Conservation (phyloP, 345 rosid species). For the Moringa oleifera region DNA sequence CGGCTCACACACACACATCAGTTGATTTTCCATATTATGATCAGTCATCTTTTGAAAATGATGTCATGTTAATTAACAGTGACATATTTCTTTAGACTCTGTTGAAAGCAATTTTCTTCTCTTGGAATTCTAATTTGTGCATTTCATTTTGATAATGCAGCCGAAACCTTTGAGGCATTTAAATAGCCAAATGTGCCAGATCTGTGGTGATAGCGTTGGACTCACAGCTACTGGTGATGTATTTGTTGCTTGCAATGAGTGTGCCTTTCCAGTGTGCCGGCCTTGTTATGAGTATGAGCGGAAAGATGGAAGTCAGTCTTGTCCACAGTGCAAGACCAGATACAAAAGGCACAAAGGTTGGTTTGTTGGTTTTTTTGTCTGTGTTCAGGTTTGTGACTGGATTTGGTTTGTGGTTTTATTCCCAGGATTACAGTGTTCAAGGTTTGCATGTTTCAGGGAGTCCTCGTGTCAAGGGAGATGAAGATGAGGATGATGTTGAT, state of each 20-base stretch:
- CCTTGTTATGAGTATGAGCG: constrained; percentile 99
- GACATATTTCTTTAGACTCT: neutral
- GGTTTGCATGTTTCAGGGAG: constrained; percentile 51
- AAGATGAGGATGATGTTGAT: constrained; percentile 96
- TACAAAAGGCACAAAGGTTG: constrained; percentile 84
- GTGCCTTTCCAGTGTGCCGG: constrained; percentile 98
- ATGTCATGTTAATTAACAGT: too few relatives aligned
- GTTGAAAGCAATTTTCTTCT: neutral
- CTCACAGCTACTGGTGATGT: constrained; percentile 52
- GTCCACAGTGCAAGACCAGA: constrained; percentile 99
- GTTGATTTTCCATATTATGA: too few relatives aligned
- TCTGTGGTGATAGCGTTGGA: constrained; percentile 92
- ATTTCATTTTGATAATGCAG: constrained; percentile 41
- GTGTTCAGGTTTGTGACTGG: neutral
- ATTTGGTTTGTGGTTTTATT: neutral
- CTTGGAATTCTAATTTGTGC: neutral
- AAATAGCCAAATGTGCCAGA: constrained; percentile 85
- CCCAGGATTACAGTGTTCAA: neutral
- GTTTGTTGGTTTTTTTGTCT: neutral
- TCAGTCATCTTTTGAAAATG: too few relatives aligned
- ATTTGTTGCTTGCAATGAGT: constrained; percentile 97
- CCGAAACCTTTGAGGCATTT: constrained; percentile 71
- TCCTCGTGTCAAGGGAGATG: constrained; percentile 93
- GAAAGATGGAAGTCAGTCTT: constrained; percentile 95
- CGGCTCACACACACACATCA: too few relatives aligned